Percentiles rank a stretch among this genome's conserved stretches.
These are phyloP conservation scores for Hypoxylon lienhwacheense DNA, from an alignment of 495 filamentous ascomycete genomes.

Conservation along the genomic window DNA sequence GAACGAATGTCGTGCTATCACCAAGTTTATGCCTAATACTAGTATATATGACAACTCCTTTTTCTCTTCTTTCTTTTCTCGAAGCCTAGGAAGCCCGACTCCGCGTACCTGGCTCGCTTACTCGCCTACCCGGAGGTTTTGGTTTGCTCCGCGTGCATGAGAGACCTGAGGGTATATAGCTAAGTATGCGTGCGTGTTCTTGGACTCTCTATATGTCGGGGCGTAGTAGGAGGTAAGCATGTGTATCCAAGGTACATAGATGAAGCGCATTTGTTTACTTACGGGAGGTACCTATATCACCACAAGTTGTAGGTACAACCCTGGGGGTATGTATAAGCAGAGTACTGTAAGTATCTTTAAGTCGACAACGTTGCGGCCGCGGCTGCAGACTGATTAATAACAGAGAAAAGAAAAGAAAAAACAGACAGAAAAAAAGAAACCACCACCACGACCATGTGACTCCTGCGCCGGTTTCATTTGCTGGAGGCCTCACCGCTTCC, in stretches of 20 bases:
- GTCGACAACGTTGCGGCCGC: no score
- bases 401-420: not conserved
- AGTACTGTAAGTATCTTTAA: no score
- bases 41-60: no score
- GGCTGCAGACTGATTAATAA: not conserved
- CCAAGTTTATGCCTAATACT: not conserved
- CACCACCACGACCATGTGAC: not conserved
- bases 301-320: no score
- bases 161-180: no score
- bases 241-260: no score
- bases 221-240: no score
- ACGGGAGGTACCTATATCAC: no score
- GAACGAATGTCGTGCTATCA: not conserved
- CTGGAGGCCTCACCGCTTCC: conserved; percentile 6
- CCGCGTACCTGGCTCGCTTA: not conserved
- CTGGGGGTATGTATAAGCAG: no score
- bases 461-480: conserved; percentile 8
- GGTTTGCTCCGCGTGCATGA: conserved; percentile 16
- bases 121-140: conserved; percentile 10
- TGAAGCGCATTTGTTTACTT: no score
- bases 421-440: not conserved
- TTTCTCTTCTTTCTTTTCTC: not conserved
- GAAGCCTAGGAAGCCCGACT: not conserved
- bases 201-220: no score
- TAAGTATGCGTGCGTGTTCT: no score